Evolutionary conservation across 805 yeast genomes (phyloP), one percentile per base, ranked within the genome.

Genomic region (Lipomyces anomalus): DNA sequence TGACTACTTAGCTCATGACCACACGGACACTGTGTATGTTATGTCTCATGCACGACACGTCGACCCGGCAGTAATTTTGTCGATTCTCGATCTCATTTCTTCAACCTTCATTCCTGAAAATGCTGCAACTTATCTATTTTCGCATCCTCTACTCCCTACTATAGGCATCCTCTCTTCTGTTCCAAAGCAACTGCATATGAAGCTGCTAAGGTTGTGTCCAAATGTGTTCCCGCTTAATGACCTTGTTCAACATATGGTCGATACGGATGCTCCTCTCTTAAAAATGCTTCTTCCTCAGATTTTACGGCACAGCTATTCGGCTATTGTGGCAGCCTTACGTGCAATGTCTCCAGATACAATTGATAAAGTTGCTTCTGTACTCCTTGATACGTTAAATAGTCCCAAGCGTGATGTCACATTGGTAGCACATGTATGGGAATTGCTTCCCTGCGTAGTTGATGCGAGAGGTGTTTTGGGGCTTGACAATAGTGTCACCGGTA

Each of bases 121-220:
- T 39, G 70, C 87, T 2, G 64, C 86, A 39, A 75, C 82, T 1
- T 89, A 85, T 59, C 70, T 89, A 28, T 70, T 90, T 51, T 84
- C 95, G 2, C 95, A 90, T 67, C 96, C 96, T 16, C 67, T 86
- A 17, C 88, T 82, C 65, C 96, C 97, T 6, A 63, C 69, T 13
- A 66, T 71, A 17, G 79, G 79, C 1, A 62, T 89, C 37, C 65
- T 90, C 36, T 59, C 11, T 13, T 13, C 11, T 13, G 30, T 13
- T 9, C 30, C 30, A 9, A 26, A 26, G 30, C 11, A 26, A 9
- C 11, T 26, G 30, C 30, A 26, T 9, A 9, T 13, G 11, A 26
- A 26, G 30, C 30, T 26, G 30, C 30, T 26, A 13, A 9, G 30
- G 30, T 13, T 26, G 30, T 26, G 11, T 9, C 30, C 30, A 9